phyloP scores from a whole-genome alignment of 2,329 filamentous ascomycete genomes.

The Xylariaceae sp. region DNA sequence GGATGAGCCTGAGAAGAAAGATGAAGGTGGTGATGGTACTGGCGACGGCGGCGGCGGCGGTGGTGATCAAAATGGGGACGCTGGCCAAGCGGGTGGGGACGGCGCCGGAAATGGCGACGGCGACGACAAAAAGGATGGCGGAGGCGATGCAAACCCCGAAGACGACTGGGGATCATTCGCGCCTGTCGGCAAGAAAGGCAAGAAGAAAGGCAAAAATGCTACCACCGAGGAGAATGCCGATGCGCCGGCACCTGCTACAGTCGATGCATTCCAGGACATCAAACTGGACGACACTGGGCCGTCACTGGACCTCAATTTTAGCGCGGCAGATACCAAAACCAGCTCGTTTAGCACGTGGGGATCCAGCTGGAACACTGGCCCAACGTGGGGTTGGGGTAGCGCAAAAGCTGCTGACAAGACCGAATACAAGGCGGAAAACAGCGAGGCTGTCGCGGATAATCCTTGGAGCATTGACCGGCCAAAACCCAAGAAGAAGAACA shows the following conservation, averaged over 20 bases:
- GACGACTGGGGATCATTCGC: conserved; percentile 44
- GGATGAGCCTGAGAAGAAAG: conserved; percentile 30
- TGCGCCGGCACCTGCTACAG: conserved; percentile 22
- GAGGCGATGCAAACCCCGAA: conserved; percentile 23
- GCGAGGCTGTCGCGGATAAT: conserved; percentile 39
- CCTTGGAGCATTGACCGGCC: conserved; percentile 44
- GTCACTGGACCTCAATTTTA: conserved; percentile 52
- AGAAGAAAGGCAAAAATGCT: conserved; percentile 50
- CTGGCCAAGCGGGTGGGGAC: conserved; percentile 24
- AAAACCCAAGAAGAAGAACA: conserved; percentile 51
- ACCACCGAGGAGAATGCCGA: conserved; percentile 24
- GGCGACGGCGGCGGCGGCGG: conserved; percentile 26
- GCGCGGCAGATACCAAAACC: conserved; percentile 33
- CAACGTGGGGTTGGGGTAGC: conserved; percentile 38
- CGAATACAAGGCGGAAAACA: conserved; percentile 38
- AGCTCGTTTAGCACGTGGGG: conserved; percentile 56
- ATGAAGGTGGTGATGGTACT: conserved; percentile 31
- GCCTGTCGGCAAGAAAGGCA: conserved; percentile 44
- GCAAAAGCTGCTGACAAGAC: conserved; percentile 24
- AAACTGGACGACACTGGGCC: conserved; percentile 59
- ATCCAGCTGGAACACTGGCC: conserved; percentile 53
- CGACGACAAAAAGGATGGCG: conserved; percentile 35
- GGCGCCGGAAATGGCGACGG: conserved; percentile 29
- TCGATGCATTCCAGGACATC: conserved; percentile 64
- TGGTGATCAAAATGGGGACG: conserved; percentile 30